These are phyloP conservation scores for Fonsecaea multimorphosa DNA, from an alignment of 2,329 filamentous ascomycete genomes.

Conservation along the genomic window DNA sequence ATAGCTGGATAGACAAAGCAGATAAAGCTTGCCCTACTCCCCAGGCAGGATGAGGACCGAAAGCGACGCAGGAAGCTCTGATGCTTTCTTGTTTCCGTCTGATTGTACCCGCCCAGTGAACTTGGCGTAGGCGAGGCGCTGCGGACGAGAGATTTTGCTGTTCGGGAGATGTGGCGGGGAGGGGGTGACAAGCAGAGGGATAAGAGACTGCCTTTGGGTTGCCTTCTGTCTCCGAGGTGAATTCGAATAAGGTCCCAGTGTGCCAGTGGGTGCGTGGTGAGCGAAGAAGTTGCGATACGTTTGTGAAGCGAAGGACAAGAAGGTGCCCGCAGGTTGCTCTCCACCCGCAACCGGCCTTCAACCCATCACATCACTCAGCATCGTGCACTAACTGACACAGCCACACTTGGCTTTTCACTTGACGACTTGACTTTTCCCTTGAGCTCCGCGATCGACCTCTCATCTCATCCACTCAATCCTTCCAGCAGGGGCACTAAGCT, in stretches of 20 bases:
- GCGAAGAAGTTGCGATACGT: slow-evolving; percentile 11
- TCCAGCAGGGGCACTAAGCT: neutral
- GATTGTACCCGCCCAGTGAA: slow-evolving; percentile 2
- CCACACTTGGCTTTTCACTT: slow-evolving; percentile 32
- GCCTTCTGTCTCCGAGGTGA: neutral
- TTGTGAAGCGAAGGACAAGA: slow-evolving; percentile 2
- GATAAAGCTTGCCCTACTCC: neutral
- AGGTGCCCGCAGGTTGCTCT: slow-evolving; percentile 14
- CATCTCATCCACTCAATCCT: slow-evolving; percentile 1
- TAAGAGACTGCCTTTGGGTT: too few relatives aligned
- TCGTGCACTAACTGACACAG: slow-evolving; percentile 24
- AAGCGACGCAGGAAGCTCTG: slow-evolving; percentile 4
- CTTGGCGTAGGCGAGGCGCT: slow-evolving; percentile 10
- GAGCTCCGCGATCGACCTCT: slow-evolving; percentile 4
- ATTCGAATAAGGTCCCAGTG: slow-evolving; percentile 4
- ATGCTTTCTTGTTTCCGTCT: slow-evolving; percentile 1
- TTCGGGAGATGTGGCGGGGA: slow-evolving; percentile 1
- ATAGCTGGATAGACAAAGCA: neutral
- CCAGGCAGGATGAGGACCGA: neutral
- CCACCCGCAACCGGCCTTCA: slow-evolving; percentile 5
- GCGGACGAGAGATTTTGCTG: slow-evolving; percentile 9
- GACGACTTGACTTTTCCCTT: neutral
- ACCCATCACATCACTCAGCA: slow-evolving; percentile 22
- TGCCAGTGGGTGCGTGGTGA: slow-evolving; percentile 13
- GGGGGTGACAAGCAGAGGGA: neutral